Percentiles rank a stretch among this genome's conserved stretches.
Conservation (phyloP, 805 yeast genomes). For the Metschnikowia colocasiae region DNA sequence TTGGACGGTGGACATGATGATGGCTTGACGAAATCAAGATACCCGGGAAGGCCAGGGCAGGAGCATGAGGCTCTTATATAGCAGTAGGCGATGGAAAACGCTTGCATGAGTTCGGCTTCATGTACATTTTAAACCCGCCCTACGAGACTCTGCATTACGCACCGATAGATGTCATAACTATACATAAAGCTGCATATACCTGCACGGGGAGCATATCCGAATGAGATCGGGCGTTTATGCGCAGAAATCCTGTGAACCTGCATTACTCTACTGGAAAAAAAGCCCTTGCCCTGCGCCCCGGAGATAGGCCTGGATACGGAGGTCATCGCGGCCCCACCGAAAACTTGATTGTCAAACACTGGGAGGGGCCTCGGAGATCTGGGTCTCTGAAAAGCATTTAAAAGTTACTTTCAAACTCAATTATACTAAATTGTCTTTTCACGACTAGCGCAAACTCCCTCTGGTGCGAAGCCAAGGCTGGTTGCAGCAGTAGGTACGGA, state of each 20-base stretch:
- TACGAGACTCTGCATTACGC: constrained; percentile 1
- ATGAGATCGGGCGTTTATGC: not conserved
- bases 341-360: not conserved
- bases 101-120: constrained; percentile 2
- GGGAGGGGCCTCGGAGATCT: too few relatives aligned
- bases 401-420: too few relatives aligned
- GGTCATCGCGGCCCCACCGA: not conserved
- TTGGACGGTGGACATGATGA: constrained; percentile 1
- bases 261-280: not conserved
- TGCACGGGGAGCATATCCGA: not conserved
- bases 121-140: constrained; percentile 2
- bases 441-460: not conserved
- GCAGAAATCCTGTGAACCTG: not conserved
- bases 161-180: constrained; percentile 5
- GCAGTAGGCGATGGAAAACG: not conserved
- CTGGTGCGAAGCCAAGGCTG: not conserved
- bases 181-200: not conserved
- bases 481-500: not conserved
- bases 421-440: too few relatives aligned
- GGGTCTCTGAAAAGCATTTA: too few relatives aligned
- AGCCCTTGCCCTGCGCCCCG: not conserved
- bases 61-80: not conserved
- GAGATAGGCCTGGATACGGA: not conserved
- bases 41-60: not conserved
- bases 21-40: constrained; percentile 2